Percentiles rank a stretch among this genome's conserved stretches.
These are phyloP conservation scores for Verticillium zaregamsianum DNA, from an alignment of 2,329 filamentous ascomycete genomes.

Conservation along the genomic window DNA sequence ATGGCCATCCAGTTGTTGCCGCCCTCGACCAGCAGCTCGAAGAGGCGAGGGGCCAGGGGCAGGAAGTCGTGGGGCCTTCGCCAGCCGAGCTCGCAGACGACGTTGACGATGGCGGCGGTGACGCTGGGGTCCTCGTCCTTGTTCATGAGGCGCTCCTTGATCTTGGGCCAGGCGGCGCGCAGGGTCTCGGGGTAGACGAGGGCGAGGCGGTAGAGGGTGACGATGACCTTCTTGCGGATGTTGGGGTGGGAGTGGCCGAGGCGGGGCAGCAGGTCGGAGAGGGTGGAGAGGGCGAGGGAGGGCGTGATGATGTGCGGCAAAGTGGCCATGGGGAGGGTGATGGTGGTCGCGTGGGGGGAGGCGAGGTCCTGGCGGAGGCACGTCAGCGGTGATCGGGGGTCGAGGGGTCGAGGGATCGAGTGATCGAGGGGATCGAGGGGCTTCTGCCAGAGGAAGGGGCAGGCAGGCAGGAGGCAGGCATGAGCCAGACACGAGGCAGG, in stretches of 20 bases:
- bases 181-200: conserved; percentile 96
- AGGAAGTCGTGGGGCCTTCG: conserved; percentile 90
- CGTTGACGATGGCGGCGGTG: conserved; percentile 93
- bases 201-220: conserved; percentile 88
- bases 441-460: too few species aligned
- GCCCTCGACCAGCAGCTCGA: conserved; percentile 85
- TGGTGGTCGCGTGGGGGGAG: conserved; percentile 67
- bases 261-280: conserved; percentile 81
- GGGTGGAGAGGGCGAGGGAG: conserved; percentile 82
- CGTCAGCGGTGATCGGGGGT: too few species aligned
- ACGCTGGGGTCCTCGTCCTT: conserved; percentile 87
- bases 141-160: conserved; percentile 91
- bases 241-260: conserved; percentile 80
- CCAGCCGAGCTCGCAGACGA: conserved; percentile 94
- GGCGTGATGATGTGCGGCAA: conserved; percentile 95
- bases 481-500: too few species aligned
- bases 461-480: too few species aligned
- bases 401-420: too few species aligned
- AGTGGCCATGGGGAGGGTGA: conserved; percentile 80
- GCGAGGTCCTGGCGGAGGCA: conserved; percentile 65
- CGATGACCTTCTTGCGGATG: conserved; percentile 92
- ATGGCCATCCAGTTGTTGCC: conserved; percentile 99
- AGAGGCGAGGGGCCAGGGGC: conserved; percentile 83
- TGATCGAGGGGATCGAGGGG: too few species aligned
- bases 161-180: conserved; percentile 91